These are phyloP conservation scores for Tympanopsis confertula DNA, from an alignment of 2,329 filamentous ascomycete genomes.

Conservation along the genomic window DNA sequence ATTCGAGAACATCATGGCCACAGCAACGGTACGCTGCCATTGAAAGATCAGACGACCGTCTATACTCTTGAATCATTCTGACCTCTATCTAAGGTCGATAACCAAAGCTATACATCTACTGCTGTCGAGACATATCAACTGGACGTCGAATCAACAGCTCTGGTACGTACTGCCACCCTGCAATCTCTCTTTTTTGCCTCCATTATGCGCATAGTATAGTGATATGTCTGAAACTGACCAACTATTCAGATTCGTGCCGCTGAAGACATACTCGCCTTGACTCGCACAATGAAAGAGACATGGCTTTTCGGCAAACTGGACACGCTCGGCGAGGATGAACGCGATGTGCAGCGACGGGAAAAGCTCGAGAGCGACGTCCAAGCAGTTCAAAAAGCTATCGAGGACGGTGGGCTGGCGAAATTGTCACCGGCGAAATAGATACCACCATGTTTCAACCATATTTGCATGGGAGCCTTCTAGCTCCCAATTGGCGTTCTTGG, in stretches of 20 bases:
- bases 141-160: slow-evolving; percentile 39
- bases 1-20: slow-evolving; percentile 39
- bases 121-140: slow-evolving; percentile 43
- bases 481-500: too few relatives aligned
- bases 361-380: slow-evolving; percentile 29
- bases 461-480: too few relatives aligned
- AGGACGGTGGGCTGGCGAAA: slow-evolving; percentile 7
- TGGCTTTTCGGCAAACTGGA: slow-evolving; percentile 54
- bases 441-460: too few relatives aligned
- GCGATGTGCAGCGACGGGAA: slow-evolving; percentile 22
- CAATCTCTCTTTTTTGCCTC: neutral
- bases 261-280: slow-evolving; percentile 48
- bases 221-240: too few relatives aligned
- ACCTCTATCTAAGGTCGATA: slow-evolving; percentile 22
- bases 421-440: slow-evolving; percentile 5
- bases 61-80: neutral
- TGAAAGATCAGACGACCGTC: neutral
- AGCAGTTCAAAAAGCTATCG: slow-evolving; percentile 28
- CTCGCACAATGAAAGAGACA: slow-evolving; percentile 48
- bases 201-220: slow-evolving; percentile 2
- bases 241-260: slow-evolving; percentile 38
- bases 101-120: slow-evolving; percentile 35
- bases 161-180: slow-evolving; percentile 24
- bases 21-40: slow-evolving; percentile 25
- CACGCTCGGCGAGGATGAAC: slow-evolving; percentile 33